phyloP scores from a whole-genome alignment of 371 early-diverging fungal genomes.

The Lichtheimia corymbifera region DNA sequence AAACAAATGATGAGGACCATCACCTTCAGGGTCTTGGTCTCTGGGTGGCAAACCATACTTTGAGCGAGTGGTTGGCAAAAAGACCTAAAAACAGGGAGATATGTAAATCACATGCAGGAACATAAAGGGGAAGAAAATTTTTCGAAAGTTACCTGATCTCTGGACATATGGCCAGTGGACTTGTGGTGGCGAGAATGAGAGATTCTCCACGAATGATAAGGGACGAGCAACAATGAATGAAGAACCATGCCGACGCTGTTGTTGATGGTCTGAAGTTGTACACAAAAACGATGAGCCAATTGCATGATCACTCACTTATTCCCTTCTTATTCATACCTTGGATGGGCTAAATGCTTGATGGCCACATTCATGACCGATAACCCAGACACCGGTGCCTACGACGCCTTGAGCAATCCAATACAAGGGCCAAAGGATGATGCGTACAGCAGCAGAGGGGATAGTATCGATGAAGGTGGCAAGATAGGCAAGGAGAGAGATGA shows the following conservation, averaged over 20 bases:
- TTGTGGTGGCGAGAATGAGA: slow-evolving; percentile 86
- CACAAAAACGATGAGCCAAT: not conserved
- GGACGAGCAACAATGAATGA: slow-evolving; percentile 82
- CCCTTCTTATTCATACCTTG: slow-evolving; percentile 34
- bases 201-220: slow-evolving; percentile 78
- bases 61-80: slow-evolving; percentile 74
- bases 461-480: slow-evolving; percentile 71
- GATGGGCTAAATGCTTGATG: slow-evolving; percentile 83
- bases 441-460: slow-evolving; percentile 24
- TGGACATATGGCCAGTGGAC: slow-evolving; percentile 74
- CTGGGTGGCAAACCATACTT: slow-evolving; percentile 44
- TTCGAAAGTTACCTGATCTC: slow-evolving; percentile 63
- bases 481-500: slow-evolving; percentile 61
- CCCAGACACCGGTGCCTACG: slow-evolving; percentile 87
- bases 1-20: slow-evolving; percentile 42
- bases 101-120: not conserved
- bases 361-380: slow-evolving; percentile 88
- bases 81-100: slow-evolving; percentile 51
- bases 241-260: slow-evolving; percentile 81
- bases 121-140: slow-evolving; percentile 6
- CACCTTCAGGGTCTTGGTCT: slow-evolving; percentile 39
- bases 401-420: slow-evolving; percentile 84
- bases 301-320: not conserved
- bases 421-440: slow-evolving; percentile 65
- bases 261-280: slow-evolving; percentile 55